A percentile compares a stretch with the other conserved stretches of the same genome.
Conservation (phyloP, 1,139 yeast genomes). For the Ogataea hybrid region DNA sequence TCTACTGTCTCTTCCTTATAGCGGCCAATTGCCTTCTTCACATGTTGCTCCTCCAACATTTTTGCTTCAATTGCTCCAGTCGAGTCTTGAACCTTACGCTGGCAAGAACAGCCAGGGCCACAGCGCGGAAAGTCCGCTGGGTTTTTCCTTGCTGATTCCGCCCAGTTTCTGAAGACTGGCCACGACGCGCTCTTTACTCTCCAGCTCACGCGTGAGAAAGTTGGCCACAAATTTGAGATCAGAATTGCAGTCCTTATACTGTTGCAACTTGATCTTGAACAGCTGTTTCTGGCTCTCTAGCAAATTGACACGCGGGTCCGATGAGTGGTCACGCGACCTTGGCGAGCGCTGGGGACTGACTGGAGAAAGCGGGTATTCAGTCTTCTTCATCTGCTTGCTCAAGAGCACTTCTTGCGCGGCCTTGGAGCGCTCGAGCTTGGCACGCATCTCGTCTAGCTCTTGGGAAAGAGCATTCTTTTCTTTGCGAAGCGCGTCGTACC, state of each 20-base stretch:
- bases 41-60: constrained; percentile 13
- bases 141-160: constrained; percentile 35
- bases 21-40: constrained; percentile 17
- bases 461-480: constrained; percentile 22
- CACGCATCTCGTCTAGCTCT: constrained; percentile 22
- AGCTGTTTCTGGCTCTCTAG: constrained; percentile 26
- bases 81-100: constrained; percentile 47
- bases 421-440: constrained; percentile 19
- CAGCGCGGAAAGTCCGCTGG: constrained; percentile 31
- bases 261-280: constrained; percentile 23
- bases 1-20: constrained; percentile 9
- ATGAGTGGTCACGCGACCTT: not conserved
- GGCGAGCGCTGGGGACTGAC: constrained; percentile 21
- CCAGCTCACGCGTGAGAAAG: constrained; percentile 46
- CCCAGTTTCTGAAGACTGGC: not conserved
- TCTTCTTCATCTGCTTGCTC: constrained; percentile 13
- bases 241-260: constrained; percentile 34
- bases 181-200: constrained; percentile 41
- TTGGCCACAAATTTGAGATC: constrained; percentile 55
- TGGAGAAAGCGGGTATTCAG: constrained; percentile 28
- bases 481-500: constrained; percentile 22
- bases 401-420: constrained; percentile 16
- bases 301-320: constrained; percentile 12
- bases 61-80: constrained; percentile 17
- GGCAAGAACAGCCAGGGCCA: constrained; percentile 57